Base-by-base conservation (phyloP, 2,329 filamentous ascomycete genomes). In the Trichoderma cornu-damae region DNA sequence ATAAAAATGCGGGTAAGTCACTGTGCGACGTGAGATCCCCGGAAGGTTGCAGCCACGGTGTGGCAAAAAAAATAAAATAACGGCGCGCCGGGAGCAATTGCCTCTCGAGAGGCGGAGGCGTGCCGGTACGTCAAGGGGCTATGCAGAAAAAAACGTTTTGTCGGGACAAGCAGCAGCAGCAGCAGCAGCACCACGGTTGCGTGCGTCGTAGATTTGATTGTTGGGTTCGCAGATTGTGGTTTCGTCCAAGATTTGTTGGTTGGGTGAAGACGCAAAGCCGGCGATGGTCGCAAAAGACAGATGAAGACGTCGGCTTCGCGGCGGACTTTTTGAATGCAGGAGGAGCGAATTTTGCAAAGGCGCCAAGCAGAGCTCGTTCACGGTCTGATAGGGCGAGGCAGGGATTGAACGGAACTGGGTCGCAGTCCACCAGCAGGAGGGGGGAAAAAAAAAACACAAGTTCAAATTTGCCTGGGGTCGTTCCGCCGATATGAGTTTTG, bases 21-120 rank as follows among this genome's bases (percentile, higher is more conserved):
- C 52, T 37, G 52, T 56, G 43, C 52, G 52, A 48, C 52, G 42
- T 56, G 43, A 56, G 52, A 56, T 56, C 32, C 52, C 42, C 43
- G 35, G 22, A 37, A 47, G 35, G 24, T 47, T 30, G 42, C 42
- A 44, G 43, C 52, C 52, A 48, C 52, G 32, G 52, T 56, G 52
- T 56, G 52, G 52, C 52, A 56, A 56, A 56, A 48, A 8, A 9
- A 32, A 43, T 43, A 56, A 56, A 56, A 48, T 14, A 9, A 32
- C 16, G 24, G 34, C 48, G 16, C 18, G 34, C 24, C 24, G 32
- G 12, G n/a, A 42, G 52, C 18, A 56, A 32, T 47, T 54, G 56
- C 12, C 22, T 34, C n/a, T 50, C 12, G 37, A 28, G 37, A 18
- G 38, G 49, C 14, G 26, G 37, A 52, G 28, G 40, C 38, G 20